Conservation (phyloP, 169 alveolate genomes). For the Plasmodium gallinaceum region DNA sequence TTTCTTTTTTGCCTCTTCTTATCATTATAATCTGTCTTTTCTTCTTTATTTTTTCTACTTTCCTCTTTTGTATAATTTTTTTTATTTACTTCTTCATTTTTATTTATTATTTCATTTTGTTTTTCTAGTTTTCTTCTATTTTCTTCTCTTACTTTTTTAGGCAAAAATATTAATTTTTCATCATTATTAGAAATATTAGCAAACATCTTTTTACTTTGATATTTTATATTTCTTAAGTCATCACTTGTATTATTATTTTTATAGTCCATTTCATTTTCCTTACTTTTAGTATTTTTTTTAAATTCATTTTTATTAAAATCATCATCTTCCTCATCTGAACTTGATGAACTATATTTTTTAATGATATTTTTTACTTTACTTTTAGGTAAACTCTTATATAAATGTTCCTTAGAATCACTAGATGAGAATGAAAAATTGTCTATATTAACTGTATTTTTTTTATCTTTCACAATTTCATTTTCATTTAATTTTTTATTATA, state of each 20-base stretch:
- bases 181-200: constrained; percentile 12
- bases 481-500: background rate
- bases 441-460: background rate
- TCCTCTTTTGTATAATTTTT: constrained; percentile 22
- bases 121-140: constrained; percentile 74
- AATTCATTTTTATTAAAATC: background rate
- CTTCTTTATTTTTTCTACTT: background rate
- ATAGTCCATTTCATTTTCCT: constrained; percentile 1
- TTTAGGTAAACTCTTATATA: too few species aligned
- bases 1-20: constrained; percentile 31
- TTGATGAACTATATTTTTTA: too few species aligned
- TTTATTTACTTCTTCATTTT: constrained; percentile 48
- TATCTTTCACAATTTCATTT: background rate
- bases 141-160: constrained; percentile 82
- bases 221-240: background rate
- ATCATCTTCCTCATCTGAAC: background rate
- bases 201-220: constrained; percentile 59
- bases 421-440: background rate
- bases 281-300: background rate
- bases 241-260: constrained; percentile 1
- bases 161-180: constrained; percentile 77
- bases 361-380: too few species aligned
- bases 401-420: too few species aligned
- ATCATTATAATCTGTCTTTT: background rate
- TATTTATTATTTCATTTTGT: constrained; percentile 43